Conservation (phyloP, 495 filamentous ascomycete species). For the Podospora conica region DNA sequence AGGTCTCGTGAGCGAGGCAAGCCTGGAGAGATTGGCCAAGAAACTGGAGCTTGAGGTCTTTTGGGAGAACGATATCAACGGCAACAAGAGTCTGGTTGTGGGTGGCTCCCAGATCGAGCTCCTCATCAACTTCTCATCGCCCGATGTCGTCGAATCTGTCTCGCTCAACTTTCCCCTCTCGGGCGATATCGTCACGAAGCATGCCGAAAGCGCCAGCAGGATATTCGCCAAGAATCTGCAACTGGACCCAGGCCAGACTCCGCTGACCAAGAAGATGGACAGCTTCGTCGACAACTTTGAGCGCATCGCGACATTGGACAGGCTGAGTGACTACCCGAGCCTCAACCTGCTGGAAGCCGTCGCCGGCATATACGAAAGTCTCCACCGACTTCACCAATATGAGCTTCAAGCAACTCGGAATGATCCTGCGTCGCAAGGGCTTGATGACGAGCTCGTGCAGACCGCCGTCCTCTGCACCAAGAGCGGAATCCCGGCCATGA, state of each 20-base stretch:
- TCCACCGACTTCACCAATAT: conserved; percentile 57
- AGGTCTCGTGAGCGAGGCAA: conserved; percentile 68
- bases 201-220: conserved; percentile 42
- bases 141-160: conserved; percentile 45
- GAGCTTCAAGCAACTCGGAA: conserved; percentile 57
- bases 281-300: conserved; percentile 76
- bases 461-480: conserved; percentile 55
- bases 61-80: conserved; percentile 53
- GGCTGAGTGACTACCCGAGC: conserved; percentile 61
- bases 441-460: conserved; percentile 47
- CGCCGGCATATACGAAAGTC: conserved; percentile 65
- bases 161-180: conserved; percentile 41
- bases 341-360: conserved; percentile 88
- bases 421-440: conserved; percentile 39
- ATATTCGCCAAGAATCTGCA: conserved; percentile 52
- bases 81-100: conserved; percentile 56
- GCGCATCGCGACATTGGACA: conserved; percentile 70
- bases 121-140: conserved; percentile 45
- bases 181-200: conserved; percentile 42
- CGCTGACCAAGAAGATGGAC: conserved; percentile 56
- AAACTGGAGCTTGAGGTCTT: conserved; percentile 66
- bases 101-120: conserved; percentile 59
- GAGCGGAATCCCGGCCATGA: conserved; percentile 74
- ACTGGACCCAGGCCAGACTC: conserved; percentile 38
- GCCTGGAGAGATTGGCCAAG: conserved; percentile 68